These are phyloP conservation scores for Chionographis japonica DNA, from an alignment of 106 monocot genomes.

Conservation along the genomic window DNA sequence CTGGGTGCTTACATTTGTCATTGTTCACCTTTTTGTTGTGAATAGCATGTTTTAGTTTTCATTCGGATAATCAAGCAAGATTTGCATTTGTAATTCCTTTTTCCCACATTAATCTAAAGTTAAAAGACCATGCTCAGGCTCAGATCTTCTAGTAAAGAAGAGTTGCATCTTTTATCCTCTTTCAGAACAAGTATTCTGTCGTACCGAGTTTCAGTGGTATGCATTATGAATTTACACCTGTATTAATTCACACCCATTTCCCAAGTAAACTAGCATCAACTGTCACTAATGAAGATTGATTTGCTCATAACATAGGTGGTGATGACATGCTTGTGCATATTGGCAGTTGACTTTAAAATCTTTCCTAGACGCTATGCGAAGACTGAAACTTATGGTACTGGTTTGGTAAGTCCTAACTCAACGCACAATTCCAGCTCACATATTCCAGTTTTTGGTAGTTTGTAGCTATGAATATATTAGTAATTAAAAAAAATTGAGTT, in stretches of 20 bases:
- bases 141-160: conserved; percentile 21
- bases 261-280: not conserved
- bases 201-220: conserved; percentile 85
- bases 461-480: too few relatives aligned
- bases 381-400: conserved; percentile 90
- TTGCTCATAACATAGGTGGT: conserved; percentile 42
- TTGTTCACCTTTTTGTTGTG: not conserved
- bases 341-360: conserved; percentile 95
- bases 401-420: conserved; percentile 52
- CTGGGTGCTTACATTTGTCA: not conserved
- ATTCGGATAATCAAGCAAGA: not conserved
- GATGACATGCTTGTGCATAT: conserved; percentile 86
- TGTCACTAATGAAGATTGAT: not conserved
- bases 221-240: not conserved
- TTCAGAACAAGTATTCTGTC: conserved; percentile 55
- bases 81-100: conserved; percentile 5
- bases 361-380: conserved; percentile 95
- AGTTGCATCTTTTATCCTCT: conserved; percentile 18
- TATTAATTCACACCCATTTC: not conserved
- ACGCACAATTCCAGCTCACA: not conserved
- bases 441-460: not conserved
- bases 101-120: conserved; percentile 19
- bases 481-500: too few relatives aligned
- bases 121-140: conserved; percentile 10
- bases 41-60: too few relatives aligned